These are phyloP conservation scores for Arctium minus DNA, from an alignment of 129 eudicot genomes.

Conservation along the genomic window DNA sequence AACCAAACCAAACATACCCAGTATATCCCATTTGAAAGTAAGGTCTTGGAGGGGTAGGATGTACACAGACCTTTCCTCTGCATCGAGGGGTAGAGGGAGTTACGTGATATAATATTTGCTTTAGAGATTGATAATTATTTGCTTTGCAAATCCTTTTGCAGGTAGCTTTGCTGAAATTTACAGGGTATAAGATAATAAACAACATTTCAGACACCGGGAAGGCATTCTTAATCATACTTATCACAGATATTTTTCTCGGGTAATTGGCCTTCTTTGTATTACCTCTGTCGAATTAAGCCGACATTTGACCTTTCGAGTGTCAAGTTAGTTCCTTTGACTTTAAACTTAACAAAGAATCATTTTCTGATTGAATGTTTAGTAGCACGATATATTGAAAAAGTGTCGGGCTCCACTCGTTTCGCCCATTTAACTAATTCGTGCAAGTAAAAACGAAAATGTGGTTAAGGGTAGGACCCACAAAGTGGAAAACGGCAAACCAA, in stretches of 20 bases:
- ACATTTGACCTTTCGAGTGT: constrained; percentile 3
- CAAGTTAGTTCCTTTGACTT: not conserved
- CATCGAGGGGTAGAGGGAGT: not conserved
- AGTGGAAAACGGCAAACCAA: not conserved
- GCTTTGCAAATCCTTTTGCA: constrained; percentile 38
- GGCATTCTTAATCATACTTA: constrained; percentile 82
- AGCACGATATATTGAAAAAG: not conserved
- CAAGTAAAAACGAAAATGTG: not conserved
- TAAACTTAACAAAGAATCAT: not conserved
- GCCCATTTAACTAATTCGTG: not conserved
- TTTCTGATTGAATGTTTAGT: not conserved
- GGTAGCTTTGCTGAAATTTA: constrained; percentile 96
- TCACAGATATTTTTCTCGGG: constrained; percentile 93
- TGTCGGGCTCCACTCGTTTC: not conserved
- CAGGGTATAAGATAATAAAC: constrained; percentile 89
- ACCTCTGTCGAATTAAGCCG: not conserved
- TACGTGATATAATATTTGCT: not conserved
- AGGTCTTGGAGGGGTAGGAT: not conserved
- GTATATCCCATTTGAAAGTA: no score
- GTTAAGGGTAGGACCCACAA: not conserved
- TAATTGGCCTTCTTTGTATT: constrained; percentile 33
- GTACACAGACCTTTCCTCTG: not conserved
- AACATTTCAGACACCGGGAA: constrained; percentile 88
- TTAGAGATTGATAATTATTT: not conserved
- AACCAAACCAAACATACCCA: no score